Evolutionary conservation across 1,284 basidiomycete genomes (phyloP).

Genomic region (Ustilago lituana): DNA sequence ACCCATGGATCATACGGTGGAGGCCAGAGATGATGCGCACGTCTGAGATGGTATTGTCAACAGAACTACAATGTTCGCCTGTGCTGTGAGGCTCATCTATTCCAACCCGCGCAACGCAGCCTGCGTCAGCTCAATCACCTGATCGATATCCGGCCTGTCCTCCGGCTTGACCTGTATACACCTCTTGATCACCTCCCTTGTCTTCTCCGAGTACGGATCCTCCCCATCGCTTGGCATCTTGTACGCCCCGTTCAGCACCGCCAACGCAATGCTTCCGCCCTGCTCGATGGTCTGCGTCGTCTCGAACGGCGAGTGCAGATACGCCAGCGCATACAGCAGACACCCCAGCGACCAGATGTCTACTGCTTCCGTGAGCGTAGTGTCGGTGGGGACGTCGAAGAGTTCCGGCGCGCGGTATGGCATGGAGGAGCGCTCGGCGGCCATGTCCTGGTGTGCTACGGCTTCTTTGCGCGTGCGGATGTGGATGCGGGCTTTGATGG

Average conservation of each 20-base stretch:
- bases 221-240: conserved; percentile 56
- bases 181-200: conserved; percentile 56
- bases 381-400: conserved; percentile 66
- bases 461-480: conserved; percentile 86
- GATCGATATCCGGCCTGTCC: conserved; percentile 56
- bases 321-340: conserved; percentile 63
- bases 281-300: conserved; percentile 66
- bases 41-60: no score
- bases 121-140: conserved; percentile 51
- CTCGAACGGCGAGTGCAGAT: conserved; percentile 67
- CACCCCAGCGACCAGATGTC: conserved; percentile 68
- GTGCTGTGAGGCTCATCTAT: not conserved
- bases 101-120: conserved; percentile 47
- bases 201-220: conserved; percentile 57
- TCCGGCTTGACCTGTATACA: conserved; percentile 61
- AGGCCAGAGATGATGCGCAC: no score
- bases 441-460: conserved; percentile 64
- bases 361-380: conserved; percentile 62
- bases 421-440: conserved; percentile 65
- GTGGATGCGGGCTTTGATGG: conserved; percentile 79
- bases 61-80: not conserved
- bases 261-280: conserved; percentile 66
- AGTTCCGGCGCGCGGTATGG: conserved; percentile 67
- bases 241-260: conserved; percentile 65
- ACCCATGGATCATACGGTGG: no score